Evolutionary conservation across 2,329 filamentous ascomycete genomes (phyloP), one percentile per base, ranked within the genome.

Genomic region (Dryadomyces quercivorus): DNA sequence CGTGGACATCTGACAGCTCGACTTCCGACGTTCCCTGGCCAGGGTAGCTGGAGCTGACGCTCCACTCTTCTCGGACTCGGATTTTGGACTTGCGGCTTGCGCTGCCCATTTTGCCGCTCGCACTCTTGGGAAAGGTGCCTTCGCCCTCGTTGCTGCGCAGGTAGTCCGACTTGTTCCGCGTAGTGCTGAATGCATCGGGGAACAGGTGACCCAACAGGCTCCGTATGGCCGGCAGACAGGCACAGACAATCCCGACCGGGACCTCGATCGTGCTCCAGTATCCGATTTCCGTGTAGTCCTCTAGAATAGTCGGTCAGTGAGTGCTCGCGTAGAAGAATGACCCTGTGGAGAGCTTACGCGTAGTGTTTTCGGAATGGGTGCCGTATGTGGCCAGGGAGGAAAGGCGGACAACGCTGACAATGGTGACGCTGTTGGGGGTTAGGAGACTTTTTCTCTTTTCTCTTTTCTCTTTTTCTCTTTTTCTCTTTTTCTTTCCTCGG

Each of bases 201-300:
- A 12, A 18, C 26, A 40, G n/a, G 47, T 38, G 34, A 16, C 47
- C 47, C 31, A 50, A 18, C 3, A 50, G 31, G n/a, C 16, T 36
- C 8, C 66, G 63, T 7, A 65, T 59, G 12, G 66, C 63, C 9
- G 66, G 66, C 61, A 68, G 62, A 57, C 65, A 67, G 0, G 65
- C 64, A 51, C 64, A 65, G 36, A 65, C 63, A 22, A 67, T 61
- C 12, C 65, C 63, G 1, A 67, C 62, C 1, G 63, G 62, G 8
- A 67, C 64, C 55, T 68, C 66, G 56, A 67, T 62, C 8, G 65
- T 65, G 1, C 65, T 67, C 64, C 66, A 68, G 56, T 58, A 58
- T 10, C 58, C 58, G 44, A 58, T 52, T 48, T 57, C 58, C 18
- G 56, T 55, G 51, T 59, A 59, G 45, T 58, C 56, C 58, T 59